Base-by-base conservation (phyloP, 495 filamentous ascomycete genomes). In the Penicillium antarcticum region DNA sequence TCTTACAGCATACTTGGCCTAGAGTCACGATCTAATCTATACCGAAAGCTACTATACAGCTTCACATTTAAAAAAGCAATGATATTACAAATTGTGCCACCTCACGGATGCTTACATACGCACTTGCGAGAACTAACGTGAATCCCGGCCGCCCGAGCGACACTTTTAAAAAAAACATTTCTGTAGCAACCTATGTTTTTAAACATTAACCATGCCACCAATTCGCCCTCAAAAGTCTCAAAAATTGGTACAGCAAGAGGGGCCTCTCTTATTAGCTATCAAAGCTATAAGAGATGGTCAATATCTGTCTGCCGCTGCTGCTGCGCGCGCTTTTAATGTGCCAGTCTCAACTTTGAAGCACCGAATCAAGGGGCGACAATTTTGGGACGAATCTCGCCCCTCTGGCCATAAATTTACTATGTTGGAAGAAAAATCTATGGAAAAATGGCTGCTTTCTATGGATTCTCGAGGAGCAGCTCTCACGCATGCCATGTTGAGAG, bases 371-470 rank as follows among this genome's bases (percentile, higher is more conserved):
- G 36, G 46, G 16, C 24, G 36, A 11, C 13, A 42, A 34, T 18
- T n/a, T 40, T 12, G 9, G 16, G 5, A 17, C 45, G 42, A 52
- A 46, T 11, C 26, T 7, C 18, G 43, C 11, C 18, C 21, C 16
- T 16, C 11, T 24, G n/a, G 36, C 26, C 18, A 42, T 53, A 48
- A 29, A 36, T 54, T 54, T 26, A 17, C 43, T 42, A 48, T 16
- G 35, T 47, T 13, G 44, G 44, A 54, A 38, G 51, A 54, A 38
- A 5, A 48, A 48, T 54, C 43, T 31, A 42, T 54, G 21, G 29
- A 42, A 40, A 31, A 54, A 19, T 54, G 44, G 51, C 14, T 54
- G 19, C 4, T 54, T 5, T 13, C 24, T 54, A 54, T 54, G 37
- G 33, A 49, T 34, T 11, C 12, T 9, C 31, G 52, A 39, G 52